These are phyloP conservation scores for Parsonsia alboflavescens DNA, from an alignment of 257 asterid species.

Conservation along the genomic window DNA sequence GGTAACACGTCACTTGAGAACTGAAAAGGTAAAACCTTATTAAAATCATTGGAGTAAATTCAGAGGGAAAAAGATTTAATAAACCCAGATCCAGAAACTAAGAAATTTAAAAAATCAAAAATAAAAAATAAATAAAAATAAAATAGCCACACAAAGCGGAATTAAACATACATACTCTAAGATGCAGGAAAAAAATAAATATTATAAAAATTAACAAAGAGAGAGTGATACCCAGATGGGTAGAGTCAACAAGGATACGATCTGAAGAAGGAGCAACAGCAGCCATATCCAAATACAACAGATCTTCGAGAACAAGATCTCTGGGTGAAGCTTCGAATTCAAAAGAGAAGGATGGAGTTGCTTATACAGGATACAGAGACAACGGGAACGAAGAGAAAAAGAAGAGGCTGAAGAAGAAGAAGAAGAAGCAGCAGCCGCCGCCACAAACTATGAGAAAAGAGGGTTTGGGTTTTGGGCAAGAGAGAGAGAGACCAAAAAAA, in stretches of 20 bases:
- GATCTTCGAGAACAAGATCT: slow-evolving; percentile 10
- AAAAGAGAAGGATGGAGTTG: slow-evolving; percentile 1
- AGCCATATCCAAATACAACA: slow-evolving; percentile 26
- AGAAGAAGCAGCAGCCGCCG: slow-evolving; percentile 43
- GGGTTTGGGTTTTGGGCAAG: slow-evolving; percentile 36
- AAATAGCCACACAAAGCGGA: background rate
- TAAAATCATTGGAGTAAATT: background rate
- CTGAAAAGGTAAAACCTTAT: background rate
- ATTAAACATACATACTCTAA: too few species aligned
- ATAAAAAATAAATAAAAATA: too few species aligned
- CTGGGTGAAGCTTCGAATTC: background rate
- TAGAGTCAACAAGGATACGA: slow-evolving; percentile 32
- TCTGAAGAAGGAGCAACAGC: slow-evolving; percentile 30
- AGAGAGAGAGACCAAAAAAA: slow-evolving; percentile 19
- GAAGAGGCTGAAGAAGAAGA: background rate
- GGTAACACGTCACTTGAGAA: background rate
- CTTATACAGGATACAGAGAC: slow-evolving; percentile 13
- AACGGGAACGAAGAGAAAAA: background rate
- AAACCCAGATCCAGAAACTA: background rate
- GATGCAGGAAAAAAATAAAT: background rate
- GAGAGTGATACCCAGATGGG: background rate
- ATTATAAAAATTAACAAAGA: background rate
- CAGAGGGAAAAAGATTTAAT: background rate
- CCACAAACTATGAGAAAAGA: slow-evolving; percentile 14
- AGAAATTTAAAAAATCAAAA: background rate